Base-by-base conservation (phyloP, 192 early-diverging fungal species). In the Coemansia sp. region DNA sequence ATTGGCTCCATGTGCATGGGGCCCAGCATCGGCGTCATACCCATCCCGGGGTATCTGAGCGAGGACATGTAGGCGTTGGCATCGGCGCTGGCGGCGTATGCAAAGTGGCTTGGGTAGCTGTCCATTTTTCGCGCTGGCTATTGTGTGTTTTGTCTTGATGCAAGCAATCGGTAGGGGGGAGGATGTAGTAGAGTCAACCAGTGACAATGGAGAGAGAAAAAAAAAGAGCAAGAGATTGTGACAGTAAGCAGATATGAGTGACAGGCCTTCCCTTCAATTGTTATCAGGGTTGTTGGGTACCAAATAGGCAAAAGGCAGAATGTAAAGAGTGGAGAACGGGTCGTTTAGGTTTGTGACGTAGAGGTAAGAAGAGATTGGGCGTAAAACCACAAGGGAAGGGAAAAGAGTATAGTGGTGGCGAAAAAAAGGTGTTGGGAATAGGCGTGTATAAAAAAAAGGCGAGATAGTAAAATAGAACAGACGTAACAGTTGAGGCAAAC, bases 101-200 rank as follows among this genome's bases (percentile, higher is more conserved):
- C 76, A 73, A 70, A 78, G 68, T 78, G 76, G 62, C 71, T 71
- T 40, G 73, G 76, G 71, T 78, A 78, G 67, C 58, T 72, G 60
- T 78, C 76, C 76, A 78, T 78, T 41, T 52, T 78, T 41, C 29
- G 43, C n/a, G 43, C 43, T 45, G n/a, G 43, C 43, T 45, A 45
- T 47, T 47, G 50, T 53, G 50, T 18, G 50, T 27, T 53, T 27
- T 53, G 50, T 12, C 50, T 53, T 53, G 50, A 53, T 53, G 50
- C 50, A 53, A 15, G 24, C 27, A 53, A 53, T 53, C 50, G 50
- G 50, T 30, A 53, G 50, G 27, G 50, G 50, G 50, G 6, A 29
- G 18, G 18, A 50, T 7, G 47, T 18, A 18, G 47, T 18, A 30
- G 24, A 53, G 50, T 53, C 50, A 29, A 30, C 50, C 24, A 29